Conservation (phyloP, 441 rosid genomes). For the Breynia disticha region DNA sequence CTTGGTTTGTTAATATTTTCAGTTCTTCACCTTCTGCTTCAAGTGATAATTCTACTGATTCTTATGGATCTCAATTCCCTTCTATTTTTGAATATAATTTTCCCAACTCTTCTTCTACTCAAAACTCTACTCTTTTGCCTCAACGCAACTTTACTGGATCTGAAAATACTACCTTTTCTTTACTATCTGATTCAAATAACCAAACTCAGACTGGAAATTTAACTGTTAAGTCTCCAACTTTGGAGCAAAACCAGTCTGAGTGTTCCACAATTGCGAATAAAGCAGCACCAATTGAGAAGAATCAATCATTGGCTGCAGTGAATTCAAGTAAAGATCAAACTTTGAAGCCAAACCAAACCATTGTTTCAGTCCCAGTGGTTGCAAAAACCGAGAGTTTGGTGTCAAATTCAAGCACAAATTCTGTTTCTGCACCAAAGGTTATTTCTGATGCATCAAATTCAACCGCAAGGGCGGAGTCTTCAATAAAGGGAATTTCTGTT, state of each 20-base stretch:
- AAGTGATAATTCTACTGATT: constrained; percentile 17
- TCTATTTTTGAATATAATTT: constrained; percentile 34
- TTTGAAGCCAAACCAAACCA: constrained; percentile 22
- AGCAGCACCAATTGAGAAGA: constrained; percentile 15
- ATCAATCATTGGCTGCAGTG: constrained; percentile 15
- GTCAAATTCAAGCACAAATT: constrained; percentile 12
- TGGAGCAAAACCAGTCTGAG: constrained; percentile 18
- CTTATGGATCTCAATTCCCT: constrained; percentile 53
- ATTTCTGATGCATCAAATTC: constrained; percentile 20
- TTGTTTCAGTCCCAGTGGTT: constrained; percentile 14
- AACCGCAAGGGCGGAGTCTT: constrained; percentile 10
- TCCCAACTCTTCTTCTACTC: constrained; percentile 25
- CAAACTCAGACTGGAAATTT: constrained; percentile 11
- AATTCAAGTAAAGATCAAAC: constrained; percentile 12
- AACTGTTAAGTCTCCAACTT: constrained; percentile 9
- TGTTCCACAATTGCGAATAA: no score
- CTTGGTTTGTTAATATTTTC: constrained; percentile 59
- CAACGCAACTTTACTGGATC: constrained; percentile 24
- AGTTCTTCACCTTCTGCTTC: constrained; percentile 10
- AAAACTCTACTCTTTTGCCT: constrained; percentile 14
- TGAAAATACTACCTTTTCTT: constrained; percentile 10
- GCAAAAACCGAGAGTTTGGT: neutral
- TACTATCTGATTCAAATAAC: constrained; percentile 10
- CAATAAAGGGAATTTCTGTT: constrained; percentile 14
- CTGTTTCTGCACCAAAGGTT: constrained; percentile 16